Base-by-base conservation (phyloP, 192 early-diverging fungal genomes). In the Backusella tarrabulga region DNA sequence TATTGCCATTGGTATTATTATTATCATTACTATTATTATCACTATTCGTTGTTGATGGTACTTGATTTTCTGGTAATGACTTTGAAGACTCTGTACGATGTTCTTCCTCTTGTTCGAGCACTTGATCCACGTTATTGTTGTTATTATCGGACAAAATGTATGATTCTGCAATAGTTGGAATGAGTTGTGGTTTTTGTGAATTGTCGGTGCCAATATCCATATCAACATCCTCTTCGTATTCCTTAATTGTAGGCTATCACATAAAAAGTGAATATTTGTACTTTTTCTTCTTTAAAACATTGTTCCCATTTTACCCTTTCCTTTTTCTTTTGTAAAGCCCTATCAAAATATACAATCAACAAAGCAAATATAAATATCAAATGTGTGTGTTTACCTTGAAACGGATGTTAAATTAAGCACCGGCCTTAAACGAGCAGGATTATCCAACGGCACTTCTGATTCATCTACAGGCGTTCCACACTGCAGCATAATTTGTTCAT, bases 391-490 rank as follows among this genome's bases (percentile, higher is more conserved):
- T 71, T 71, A 72, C 71, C 44, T 72, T 6, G 71, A 19, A 11
- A 17, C 52, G 12, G 63, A 66, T 26, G 78, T 52, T 15, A 81
- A 76, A 14, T 74, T 76, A 41, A 81, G 85, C 1, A 89, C 50
- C 3, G 83, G 80, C 42, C 81, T 77, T 44, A 76, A 67, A 44
- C 87, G 77, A 6, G 83, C 84, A 44, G 90, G 84, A 78, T 88
- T 86, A 70, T 85, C 83, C 17, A 69, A n/a, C 4, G 90, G 87
- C 1, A 87, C 87, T 29, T 90, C 85, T 6, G 84, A 79, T 44
- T 91, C 90, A 68, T 88, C 87, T 23, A 93, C 90, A 36, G 85
- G 87, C 1, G 87, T 86, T 11, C 96, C 95, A 81, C 95, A 95
- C 40, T 85, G 77, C 29, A 88, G 78, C 41, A 93, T 89, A 1